phyloP scores from a whole-genome alignment of 148 eudicot genomes.

The Rhododendron kiyosumense region DNA sequence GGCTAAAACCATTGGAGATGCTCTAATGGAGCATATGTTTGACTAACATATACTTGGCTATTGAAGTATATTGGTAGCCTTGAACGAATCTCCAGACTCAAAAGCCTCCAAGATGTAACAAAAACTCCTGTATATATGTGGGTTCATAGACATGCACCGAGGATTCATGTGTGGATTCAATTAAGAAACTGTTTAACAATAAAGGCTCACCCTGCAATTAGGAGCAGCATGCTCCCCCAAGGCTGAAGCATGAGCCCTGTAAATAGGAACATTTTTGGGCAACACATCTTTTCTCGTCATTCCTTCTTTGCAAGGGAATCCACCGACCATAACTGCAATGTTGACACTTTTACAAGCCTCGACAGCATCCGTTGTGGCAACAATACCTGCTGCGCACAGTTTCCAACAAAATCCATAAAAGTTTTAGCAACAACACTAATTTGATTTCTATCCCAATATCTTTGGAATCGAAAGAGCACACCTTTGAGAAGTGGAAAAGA shows the following conservation, averaged over 20 bases:
- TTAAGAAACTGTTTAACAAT: not conserved
- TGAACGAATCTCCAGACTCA: not conserved
- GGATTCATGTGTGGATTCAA: not conserved
- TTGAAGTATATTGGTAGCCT: not conserved
- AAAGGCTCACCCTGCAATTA: slow-evolving; percentile 51
- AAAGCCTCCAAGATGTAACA: not conserved
- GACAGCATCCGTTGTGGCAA: slow-evolving; percentile 60
- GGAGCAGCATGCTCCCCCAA: slow-evolving; percentile 51
- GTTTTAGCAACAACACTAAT: not conserved
- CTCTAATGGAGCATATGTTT: not conserved
- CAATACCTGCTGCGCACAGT: slow-evolving; percentile 36
- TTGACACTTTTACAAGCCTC: slow-evolving; percentile 70
- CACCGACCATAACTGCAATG: slow-evolving; percentile 69
- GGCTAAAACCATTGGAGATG: not conserved
- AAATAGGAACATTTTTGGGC: slow-evolving; percentile 62
- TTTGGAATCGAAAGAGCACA: not conserved
- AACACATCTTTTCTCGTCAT: slow-evolving; percentile 66
- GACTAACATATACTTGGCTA: not conserved
- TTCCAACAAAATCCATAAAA: not conserved
- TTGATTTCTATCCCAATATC: not conserved
- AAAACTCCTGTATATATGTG: not conserved
- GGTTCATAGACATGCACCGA: not conserved
- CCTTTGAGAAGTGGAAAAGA: slow-evolving; percentile 82
- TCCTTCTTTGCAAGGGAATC: slow-evolving; percentile 61
- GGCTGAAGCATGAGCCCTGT: slow-evolving; percentile 72